A percentile compares a stretch with the other conserved stretches of the same genome.
Conservation (phyloP, 345 rosid species). For the Aegle marmelos region DNA sequence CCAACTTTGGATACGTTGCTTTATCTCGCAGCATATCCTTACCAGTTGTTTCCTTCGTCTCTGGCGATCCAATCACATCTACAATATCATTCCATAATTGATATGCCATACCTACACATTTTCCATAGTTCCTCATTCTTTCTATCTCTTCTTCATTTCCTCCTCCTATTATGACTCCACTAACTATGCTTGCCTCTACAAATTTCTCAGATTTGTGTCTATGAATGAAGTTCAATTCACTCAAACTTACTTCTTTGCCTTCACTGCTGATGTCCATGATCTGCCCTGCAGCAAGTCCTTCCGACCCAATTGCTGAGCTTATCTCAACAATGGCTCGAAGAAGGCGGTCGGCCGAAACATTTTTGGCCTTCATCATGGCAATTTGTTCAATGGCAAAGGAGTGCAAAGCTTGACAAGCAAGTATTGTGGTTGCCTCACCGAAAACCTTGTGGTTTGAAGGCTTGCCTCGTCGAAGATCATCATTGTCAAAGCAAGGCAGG, state of each 20-base stretch:
- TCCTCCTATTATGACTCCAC: constrained; percentile 36
- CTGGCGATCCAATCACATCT: constrained; percentile 27
- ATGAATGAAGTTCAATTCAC: constrained; percentile 31
- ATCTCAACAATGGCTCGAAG: constrained; percentile 30
- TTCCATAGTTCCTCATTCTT: constrained; percentile 27
- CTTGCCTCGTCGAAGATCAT: constrained; percentile 54
- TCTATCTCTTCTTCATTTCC: constrained; percentile 20
- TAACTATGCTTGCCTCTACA: constrained; percentile 31
- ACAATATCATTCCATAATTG: constrained; percentile 35
- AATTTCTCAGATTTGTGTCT: constrained; percentile 35
- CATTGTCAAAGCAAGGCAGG: constrained; percentile 71
- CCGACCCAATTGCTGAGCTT: constrained; percentile 38
- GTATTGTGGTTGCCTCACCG: constrained; percentile 28
- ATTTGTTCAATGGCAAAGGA: constrained; percentile 50
- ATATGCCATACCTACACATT: constrained; percentile 8
- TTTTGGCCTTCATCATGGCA: constrained; percentile 15
- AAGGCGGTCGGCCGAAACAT: background rate
- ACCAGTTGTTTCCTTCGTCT: constrained; percentile 33
- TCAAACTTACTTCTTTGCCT: constrained; percentile 30
- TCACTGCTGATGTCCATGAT: constrained; percentile 43
- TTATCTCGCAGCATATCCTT: constrained; percentile 31
- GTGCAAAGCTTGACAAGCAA: constrained; percentile 56
- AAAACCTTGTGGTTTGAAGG: constrained; percentile 48
- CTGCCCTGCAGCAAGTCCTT: constrained; percentile 56
- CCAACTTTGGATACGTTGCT: constrained; percentile 32